These are phyloP conservation scores for Colletotrichum kahawae DNA, from an alignment of 2,329 filamentous ascomycete genomes.

Conservation along the genomic window DNA sequence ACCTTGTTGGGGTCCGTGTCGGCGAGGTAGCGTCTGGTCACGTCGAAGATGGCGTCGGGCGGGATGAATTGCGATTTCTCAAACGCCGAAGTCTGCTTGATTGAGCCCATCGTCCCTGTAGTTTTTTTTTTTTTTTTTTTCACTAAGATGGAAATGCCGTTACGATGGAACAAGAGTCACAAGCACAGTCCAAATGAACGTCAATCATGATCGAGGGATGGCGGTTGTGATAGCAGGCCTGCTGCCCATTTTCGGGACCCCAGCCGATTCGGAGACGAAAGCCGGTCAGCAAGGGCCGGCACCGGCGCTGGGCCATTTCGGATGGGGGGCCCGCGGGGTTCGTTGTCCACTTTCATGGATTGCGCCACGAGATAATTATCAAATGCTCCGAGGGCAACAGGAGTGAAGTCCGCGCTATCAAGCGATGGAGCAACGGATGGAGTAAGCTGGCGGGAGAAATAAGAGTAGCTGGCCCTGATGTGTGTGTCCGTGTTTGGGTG, in stretches of 20 bases:
- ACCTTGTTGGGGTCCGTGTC: slow-evolving; percentile 37
- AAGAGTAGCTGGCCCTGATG: not conserved
- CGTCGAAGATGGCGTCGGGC: slow-evolving; percentile 38
- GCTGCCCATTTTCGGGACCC: not conserved
- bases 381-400: slow-evolving; percentile 3
- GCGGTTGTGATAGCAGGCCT: not conserved
- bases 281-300: slow-evolving; percentile 6
- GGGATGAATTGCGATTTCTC: slow-evolving; percentile 28
- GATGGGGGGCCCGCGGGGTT: slow-evolving; percentile 7
- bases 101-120: not conserved
- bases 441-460: not conserved
- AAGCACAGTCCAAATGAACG: not conserved
- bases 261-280: slow-evolving; percentile 8
- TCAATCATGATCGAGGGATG: not conserved
- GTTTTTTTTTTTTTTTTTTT: not conserved
- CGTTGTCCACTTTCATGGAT: not conserved
- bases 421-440: not conserved
- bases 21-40: slow-evolving; percentile 35
- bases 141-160: not conserved
- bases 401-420: not conserved
- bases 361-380: not conserved
- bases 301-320: slow-evolving; percentile 4
- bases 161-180: not conserved
- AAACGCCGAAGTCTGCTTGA: slow-evolving; percentile 23
- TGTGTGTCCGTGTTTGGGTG: not conserved